Base-by-base conservation (phyloP, 2,329 filamentous ascomycete genomes). In the Xylariaceae sp. region DNA sequence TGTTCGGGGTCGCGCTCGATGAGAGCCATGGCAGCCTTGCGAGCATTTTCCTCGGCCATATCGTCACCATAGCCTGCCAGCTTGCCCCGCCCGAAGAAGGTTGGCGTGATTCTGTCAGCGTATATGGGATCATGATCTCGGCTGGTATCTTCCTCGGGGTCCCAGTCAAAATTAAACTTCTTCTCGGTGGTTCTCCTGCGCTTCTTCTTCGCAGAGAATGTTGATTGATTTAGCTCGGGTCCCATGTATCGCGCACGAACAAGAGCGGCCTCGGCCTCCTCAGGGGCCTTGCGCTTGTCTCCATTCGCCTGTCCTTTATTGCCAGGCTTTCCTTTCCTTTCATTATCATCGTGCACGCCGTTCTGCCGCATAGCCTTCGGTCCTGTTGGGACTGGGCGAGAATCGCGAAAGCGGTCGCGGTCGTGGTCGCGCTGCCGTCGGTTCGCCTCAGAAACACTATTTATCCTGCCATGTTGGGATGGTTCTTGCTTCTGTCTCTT, bases 131-230 rank as follows among this genome's bases (percentile, higher is more conserved):
- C 90, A 60, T 89, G 85, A 53, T 88, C 84, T 37, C 67, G 78
- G 50, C 84, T 91, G 1, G 93, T 98, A 64, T 98, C 93, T 60
- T 98, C 93, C 47, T 94, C 87, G 1, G 81, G 78, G 54, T 95
- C 94, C 93, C 93, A 98, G 56, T 95, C 93, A 56, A 98, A 98
- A 57, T 96, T 98, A 72, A 98, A 98, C 63, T 98, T 97, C 66
- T 90, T 89, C 59, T 95, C 91, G 1, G 88, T 93, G 1, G 89
- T 95, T 47, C 91, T 78, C 69, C 87, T 86, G 42, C 91, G 79
- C 72, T 97, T 97, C 76, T 97, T 98, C 70, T 93, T 88, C 1
- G 90, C 90, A 0, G 89, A 95, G 60, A 97, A 96, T 29, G 79
- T 95, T 42, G 74, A 76, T 49, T 84, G 79, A 51, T 93, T 94